Base-by-base conservation (phyloP, 192 early-diverging fungal species). In the Entophlyctis luteolus region DNA sequence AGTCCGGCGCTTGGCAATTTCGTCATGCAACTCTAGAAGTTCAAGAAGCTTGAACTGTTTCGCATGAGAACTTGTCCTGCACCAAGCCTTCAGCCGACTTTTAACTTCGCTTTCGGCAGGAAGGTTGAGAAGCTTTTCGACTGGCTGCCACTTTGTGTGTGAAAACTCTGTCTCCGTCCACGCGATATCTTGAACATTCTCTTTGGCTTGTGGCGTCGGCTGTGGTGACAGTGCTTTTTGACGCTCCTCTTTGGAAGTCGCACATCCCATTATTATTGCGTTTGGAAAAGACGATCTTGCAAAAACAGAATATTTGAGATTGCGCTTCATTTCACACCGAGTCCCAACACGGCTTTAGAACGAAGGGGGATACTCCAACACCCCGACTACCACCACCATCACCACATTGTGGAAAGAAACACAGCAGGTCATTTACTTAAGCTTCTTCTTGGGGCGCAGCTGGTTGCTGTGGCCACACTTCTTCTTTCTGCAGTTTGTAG, bases 401-500 rank as follows among this genome's bases (percentile, higher is more conserved):
- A n/a, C n/a, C n/a, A n/a, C n/a, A n/a, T n/a, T n/a, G n/a, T n/a
- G n/a, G n/a, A n/a, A n/a, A n/a, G n/a, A n/a, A n/a, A n/a, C n/a
- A n/a, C n/a, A n/a, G n/a, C n/a, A n/a, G n/a, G n/a, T n/a, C n/a
- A n/a, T n/a, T 85, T 91, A 93, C 87, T 93, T 93, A 68, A 93
- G 81, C 90, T 96, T 96, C 91, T 96, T 96, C 92, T 98, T 98
- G 85, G 90, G 88, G 84, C 82, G 93, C 77, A 99, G 90, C 86
- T 98, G 96, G 90, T 92, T 96, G 81, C 89, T 87, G 89, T 96
- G 95, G 67, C 96, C 95, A 79, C 96, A 98, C 92, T 98, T 98
- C 89, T 92, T 96, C 94, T 99, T 99, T 74, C 97, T 89, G 88
- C 97, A 99, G 91, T 99, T 99, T 81, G 94, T 98, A 71, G 97